A percentile compares a stretch with the other conserved stretches of the same genome.
phyloP scores from a whole-genome alignment of 2,329 filamentous ascomycete genomes.

The Curvularia eragrostidis region DNA sequence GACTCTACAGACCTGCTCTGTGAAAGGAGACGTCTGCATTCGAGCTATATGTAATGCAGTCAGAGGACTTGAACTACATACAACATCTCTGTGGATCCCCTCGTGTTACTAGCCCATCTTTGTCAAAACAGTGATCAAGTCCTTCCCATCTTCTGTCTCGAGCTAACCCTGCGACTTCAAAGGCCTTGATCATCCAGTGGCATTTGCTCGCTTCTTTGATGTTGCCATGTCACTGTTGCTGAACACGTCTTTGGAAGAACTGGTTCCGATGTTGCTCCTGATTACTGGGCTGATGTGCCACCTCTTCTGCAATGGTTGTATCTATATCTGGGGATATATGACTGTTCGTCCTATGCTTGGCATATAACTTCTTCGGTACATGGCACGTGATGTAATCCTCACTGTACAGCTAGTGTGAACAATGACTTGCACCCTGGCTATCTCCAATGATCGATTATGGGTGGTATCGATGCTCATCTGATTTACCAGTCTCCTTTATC shows the following conservation, averaged over 20 bases:
- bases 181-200: not conserved
- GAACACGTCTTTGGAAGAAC: not conserved
- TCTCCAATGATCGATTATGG: slow-evolving; percentile 13
- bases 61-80: no score
- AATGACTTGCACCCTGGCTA: slow-evolving; percentile 3
- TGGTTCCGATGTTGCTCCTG: not conserved
- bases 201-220: not conserved
- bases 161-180: not conserved
- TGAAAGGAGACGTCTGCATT: slow-evolving; percentile 1
- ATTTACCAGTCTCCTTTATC: not conserved
- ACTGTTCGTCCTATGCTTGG: slow-evolving; percentile 1
- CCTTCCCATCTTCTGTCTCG: slow-evolving; percentile 3
- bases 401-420: slow-evolving; percentile 12
- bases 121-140: not conserved
- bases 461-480: slow-evolving; percentile 20
- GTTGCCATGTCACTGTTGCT: not conserved
- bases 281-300: slow-evolving; percentile 26
- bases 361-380: not conserved
- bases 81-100: not conserved
- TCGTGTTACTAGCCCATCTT: not conserved
- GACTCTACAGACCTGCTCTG: slow-evolving; percentile 32
- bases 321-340: slow-evolving; percentile 14
- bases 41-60: not conserved
- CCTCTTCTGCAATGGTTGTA: slow-evolving; percentile 22
- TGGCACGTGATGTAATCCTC: slow-evolving; percentile 6